A percentile compares a stretch with the other conserved stretches of the same genome.
Conservation (phyloP, 371 early-diverging fungal species). For the Mucor sp. region DNA sequence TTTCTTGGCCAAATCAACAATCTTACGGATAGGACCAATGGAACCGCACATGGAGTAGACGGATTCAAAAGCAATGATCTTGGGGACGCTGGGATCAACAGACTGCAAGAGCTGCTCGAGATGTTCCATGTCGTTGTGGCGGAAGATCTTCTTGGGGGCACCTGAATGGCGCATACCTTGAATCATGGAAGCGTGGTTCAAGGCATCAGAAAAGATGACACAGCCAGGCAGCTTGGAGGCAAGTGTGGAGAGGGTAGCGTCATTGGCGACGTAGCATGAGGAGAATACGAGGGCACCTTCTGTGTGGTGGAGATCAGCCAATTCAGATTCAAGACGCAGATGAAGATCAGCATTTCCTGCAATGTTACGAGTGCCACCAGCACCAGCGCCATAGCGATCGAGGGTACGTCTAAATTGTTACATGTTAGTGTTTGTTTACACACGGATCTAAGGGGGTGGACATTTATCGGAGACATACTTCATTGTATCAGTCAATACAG, state of each 20-base stretch:
- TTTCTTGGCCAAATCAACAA: constrained; percentile 91
- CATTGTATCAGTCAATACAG: constrained; percentile 89
- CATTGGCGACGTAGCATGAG: constrained; percentile 99
- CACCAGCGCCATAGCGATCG: constrained; percentile 97
- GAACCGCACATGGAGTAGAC: constrained; percentile 99
- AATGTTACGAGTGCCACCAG: constrained; percentile 99
- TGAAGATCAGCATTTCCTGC: constrained; percentile 97
- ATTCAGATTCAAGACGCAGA: constrained; percentile 85
- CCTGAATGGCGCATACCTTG: constrained; percentile 96
- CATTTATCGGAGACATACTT: constrained; percentile 56
- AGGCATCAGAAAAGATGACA: constrained; percentile 92
- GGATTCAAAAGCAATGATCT: constrained; percentile 97
- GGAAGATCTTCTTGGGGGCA: constrained; percentile 90
- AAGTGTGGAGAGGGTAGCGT: constrained; percentile 93
- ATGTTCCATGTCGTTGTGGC: constrained; percentile 93
- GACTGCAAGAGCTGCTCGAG: constrained; percentile 84
- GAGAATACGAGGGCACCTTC: constrained; percentile 95
- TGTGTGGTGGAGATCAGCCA: constrained; percentile 92
- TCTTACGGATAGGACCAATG: constrained; percentile 93
- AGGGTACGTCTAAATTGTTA: constrained; percentile 55
- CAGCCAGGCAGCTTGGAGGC: constrained; percentile 91
- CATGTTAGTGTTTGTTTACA: not conserved
- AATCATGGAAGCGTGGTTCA: constrained; percentile 99
- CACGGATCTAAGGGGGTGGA: not conserved
- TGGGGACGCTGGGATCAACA: constrained; percentile 83